Base-by-base conservation (phyloP, 2,329 filamentous ascomycete genomes). In the Ceratocystis smalleyi region DNA sequence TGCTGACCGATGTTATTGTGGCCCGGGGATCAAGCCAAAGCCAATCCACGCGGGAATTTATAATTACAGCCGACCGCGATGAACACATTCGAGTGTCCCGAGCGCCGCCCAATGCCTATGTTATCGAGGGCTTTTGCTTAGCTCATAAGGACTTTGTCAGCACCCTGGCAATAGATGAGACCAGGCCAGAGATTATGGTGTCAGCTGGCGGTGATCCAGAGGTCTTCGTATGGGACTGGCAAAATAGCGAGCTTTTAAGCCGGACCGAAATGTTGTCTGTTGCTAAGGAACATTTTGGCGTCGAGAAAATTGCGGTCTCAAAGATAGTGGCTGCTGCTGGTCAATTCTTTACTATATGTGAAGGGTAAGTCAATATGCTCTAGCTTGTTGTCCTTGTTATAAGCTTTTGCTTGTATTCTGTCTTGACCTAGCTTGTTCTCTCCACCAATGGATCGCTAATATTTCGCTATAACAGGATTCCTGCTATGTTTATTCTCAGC, bases 81-180 rank as follows among this genome's bases (percentile, higher is more conserved):
- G 78, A 84, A 68, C 94, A 99, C 74, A 92, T 99, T 70, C 87
- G 94, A 45, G 79, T 96, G 22, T 95, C 89, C 60, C 82, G 90
- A 65, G 89, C 86, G 47, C 79, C 85, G 3, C 88, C 89, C 0
- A 91, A 97, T 73, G 80, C 89, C 0, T 87, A 96, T 73, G 79
- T 97, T 67, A 95, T 96, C 68, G 91, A 97, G 74, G 80, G 80
- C 0, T 97, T 88, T 74, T 97, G 92, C 72, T 81, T 96, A 2
- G 92, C 91, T 3, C 94, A 99, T 74, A 84, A 80, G 62, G 83
- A 91, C 45, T 97, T 97, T 72, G 79, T 99, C 68, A 90, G 81
- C 75, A 84, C 83, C 65, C 76, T 99, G 54, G 87, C 85, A 70
- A 75, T 92, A 19, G 84, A 85, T 0, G 71, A 72, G 0, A 75